Base-by-base conservation (phyloP, 2,329 filamentous ascomycete species). In the Paraconiothyrium sp. region DNA sequence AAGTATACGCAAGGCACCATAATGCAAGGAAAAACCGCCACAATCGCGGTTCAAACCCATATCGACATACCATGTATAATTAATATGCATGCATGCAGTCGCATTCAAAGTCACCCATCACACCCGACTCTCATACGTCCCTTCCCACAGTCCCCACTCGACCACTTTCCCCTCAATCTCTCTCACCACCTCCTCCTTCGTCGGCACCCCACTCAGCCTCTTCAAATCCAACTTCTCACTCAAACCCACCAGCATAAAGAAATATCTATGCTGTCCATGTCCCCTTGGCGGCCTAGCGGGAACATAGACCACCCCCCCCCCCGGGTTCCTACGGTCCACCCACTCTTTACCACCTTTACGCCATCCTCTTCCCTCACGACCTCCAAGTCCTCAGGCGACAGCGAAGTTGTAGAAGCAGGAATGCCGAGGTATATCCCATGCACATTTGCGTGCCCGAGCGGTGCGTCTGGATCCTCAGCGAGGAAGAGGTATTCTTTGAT, bases 261-360 rank as follows among this genome's bases (percentile, higher is more conserved):
- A 84, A 58, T 86, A 87, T 59, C 84, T 76, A 71, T 87, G 84
- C 24, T 79, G 77, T 0, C 85, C 84, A 65, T 86, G 82, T 30
- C 84, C 84, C 56, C 84, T 67, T 37, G 84, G 71, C 20, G 84
- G 83, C 13, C 78, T 71, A 1, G 85, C 84, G 0, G 81, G 76
- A 4, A 81, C 76, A 62, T 85, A 86, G 0, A 84, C n/a, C n/a
- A n/a, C n/a, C n/a, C n/a, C n/a, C n/a, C n/a, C n/a, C n/a, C n/a
- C n/a, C n/a, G n/a, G n/a, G n/a, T n/a, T 2, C 83, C 84, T 50
- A 83, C 84, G 58, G 79, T 75, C 61, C 86, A 86, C 0, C 83
- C 83, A 0, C 83, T 82, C 47, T 75, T 76, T 27, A 84, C 16
- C 13, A 46, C 22, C 58, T 60, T 60, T 35, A 44, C 47, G 4